Evolutionary conservation across 306 rosid genomes (phyloP).

Genomic region (Coriaria nepalensis): DNA sequence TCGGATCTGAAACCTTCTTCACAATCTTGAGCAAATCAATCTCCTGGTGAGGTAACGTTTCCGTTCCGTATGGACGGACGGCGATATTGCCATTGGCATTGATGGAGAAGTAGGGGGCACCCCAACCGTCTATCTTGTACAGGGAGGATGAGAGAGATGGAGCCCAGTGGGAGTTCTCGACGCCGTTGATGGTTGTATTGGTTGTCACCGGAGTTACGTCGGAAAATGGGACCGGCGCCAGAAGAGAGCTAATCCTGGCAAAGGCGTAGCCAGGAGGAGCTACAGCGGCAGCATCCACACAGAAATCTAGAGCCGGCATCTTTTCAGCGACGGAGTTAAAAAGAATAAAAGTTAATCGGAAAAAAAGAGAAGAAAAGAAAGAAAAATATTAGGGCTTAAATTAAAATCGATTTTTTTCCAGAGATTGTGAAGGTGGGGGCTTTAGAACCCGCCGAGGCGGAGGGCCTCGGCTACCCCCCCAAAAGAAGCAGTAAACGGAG

Average conservation of each 20-base stretch:
- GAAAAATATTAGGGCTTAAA: conserved; percentile 20
- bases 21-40: conserved; percentile 70
- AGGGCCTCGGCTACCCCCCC: conserved; percentile 99
- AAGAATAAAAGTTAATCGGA: not conserved
- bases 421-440: conserved; percentile 72
- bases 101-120: conserved; percentile 54
- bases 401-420: not conserved
- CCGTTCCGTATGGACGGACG: conserved; percentile 46
- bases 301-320: conserved; percentile 91
- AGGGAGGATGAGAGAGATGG: conserved; percentile 43
- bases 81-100: conserved; percentile 60
- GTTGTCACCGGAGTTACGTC: conserved; percentile 25
- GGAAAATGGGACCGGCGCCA: conserved; percentile 40
- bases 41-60: conserved; percentile 69
- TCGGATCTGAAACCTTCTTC: conserved; percentile 62
- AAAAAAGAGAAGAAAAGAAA: not conserved
- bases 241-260: conserved; percentile 54
- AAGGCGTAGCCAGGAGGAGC: conserved; percentile 62
- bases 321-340: conserved; percentile 25
- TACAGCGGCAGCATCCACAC: conserved; percentile 59
- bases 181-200: conserved; percentile 5
- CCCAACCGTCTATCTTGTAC: conserved; percentile 70
- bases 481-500: conserved; percentile 51
- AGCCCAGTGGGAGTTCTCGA: conserved; percentile 41
- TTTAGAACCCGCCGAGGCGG: conserved; percentile 99